Base-by-base conservation (phyloP, 345 rosid genomes). In the Eucalyptus pauciflora region DNA sequence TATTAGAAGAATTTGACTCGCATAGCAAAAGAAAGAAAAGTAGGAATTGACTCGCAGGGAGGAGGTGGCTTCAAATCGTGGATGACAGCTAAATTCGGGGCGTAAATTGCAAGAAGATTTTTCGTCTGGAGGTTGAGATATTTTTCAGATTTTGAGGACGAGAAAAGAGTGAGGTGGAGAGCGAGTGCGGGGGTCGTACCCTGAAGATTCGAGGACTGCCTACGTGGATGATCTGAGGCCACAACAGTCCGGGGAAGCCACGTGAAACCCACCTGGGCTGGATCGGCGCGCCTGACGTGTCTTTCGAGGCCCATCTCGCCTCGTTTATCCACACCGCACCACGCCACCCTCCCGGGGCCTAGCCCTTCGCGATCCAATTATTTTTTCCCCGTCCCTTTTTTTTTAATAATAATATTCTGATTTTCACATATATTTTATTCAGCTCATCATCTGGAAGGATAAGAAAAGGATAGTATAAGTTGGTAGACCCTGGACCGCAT, bases 171-270 rank as follows among this genome's bases (percentile, higher is more conserved):
- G 83, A 20, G 48, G 83, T 20, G 22, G 67, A 13, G 33, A 2
- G 31, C 10, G 2, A 43, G 22, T 4, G 45, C 43, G 24, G 10
- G 60, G 20, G 33, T 24, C 45, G 37, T 49, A 16, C 33, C 27
- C 52, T 43, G 89, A 69, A 85, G 98, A 94, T 91, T 90, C 93
- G 48, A 48, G 45, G 83, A 56, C 2, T 37, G 93, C 95, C 92
- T 85, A 93, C 93, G 91, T 95, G 99, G 96, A 91, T 69, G 85
- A 91, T 87, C 93, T 88, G 41, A 86, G 91, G 90, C 95, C 96
- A 90, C 52, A 88, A 51, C 2, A 71, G 76, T 80, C 29, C 18
- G 11, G 9, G 13, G 86, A 56, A 67, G 56, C 94, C 96, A 94
- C 94, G 95, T 95, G 97, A 92, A 41, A 37, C 86, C 90, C 95